Percentiles rank a stretch among this genome's conserved stretches.
Evolutionary conservation across 805 yeast genomes (phyloP).

Genomic region (Yarrowia keelungensis): DNA sequence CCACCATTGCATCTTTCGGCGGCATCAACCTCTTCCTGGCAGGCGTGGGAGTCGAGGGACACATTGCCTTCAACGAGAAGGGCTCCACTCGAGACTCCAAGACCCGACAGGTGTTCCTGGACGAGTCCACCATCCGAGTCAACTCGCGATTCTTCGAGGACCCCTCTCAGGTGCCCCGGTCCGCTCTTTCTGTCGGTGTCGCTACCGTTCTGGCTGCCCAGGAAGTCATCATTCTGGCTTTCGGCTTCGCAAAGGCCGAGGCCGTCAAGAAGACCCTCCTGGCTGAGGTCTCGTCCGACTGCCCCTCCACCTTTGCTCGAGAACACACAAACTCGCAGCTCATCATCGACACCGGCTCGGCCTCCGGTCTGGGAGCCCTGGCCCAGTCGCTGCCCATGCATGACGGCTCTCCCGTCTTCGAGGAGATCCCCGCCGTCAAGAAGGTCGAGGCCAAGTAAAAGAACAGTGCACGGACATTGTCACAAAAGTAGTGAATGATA

Average conservation of each 20-base stretch:
- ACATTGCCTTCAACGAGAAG: slow-evolving; percentile 65
- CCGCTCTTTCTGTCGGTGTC: slow-evolving; percentile 63
- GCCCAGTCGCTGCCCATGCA: slow-evolving; percentile 35
- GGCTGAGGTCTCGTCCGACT: slow-evolving; percentile 53
- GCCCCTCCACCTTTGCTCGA: slow-evolving; percentile 60
- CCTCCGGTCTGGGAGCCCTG: slow-evolving; percentile 42
- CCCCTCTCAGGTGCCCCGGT: slow-evolving; percentile 57
- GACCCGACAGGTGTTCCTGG: slow-evolving; percentile 59
- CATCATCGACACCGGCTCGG: slow-evolving; percentile 59
- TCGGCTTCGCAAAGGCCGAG: slow-evolving; percentile 56
- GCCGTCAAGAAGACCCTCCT: slow-evolving; percentile 58
- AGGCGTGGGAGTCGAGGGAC: slow-evolving; percentile 68
- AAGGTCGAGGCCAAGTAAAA: slow-evolving; percentile 32
- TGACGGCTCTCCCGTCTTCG: slow-evolving; percentile 9
- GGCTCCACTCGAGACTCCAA: slow-evolving; percentile 57
- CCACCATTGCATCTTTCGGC: slow-evolving; percentile 57
- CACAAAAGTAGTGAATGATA: slow-evolving; percentile 29
- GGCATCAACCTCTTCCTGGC: slow-evolving; percentile 63
- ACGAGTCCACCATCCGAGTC: slow-evolving; percentile 59
- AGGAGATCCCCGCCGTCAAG: slow-evolving; percentile 1
- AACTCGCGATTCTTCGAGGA: slow-evolving; percentile 62
- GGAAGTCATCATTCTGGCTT: slow-evolving; percentile 60
- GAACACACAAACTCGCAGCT: slow-evolving; percentile 54
- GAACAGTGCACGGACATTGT: not conserved
- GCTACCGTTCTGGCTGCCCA: slow-evolving; percentile 63